Base-by-base conservation (phyloP, 495 filamentous ascomycete genomes). In the Eremomyces bilateralis region DNA sequence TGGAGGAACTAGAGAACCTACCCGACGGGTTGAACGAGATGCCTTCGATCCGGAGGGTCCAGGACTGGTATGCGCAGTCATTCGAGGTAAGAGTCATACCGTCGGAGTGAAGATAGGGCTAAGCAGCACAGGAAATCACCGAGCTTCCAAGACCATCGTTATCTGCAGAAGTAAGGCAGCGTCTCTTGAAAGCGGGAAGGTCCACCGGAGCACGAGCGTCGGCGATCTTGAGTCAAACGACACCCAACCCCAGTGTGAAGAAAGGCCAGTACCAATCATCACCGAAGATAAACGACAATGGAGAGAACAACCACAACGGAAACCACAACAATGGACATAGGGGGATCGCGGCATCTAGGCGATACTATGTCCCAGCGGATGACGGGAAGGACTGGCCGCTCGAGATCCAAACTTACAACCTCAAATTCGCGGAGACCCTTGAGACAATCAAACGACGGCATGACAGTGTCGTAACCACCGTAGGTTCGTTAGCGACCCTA, bases 11-110 rank as follows among this genome's bases (percentile, higher is more conserved):
- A 39, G 69, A 73, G 8, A 74, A 78, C 51, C 62, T 97, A 4
- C 88, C 88, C n/a, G 88, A 95, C 67, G 88, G 90, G 36, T 68
- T 97, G 39, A 94, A 80, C 53, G 82, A 95, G 39, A 97, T 95
- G 88, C 80, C 85, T 21, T 94, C 84, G 12, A 94, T 97, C 36
- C 74, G 76, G 53, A 83, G 73, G 52, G 88, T 97, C 34, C 71
- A 79, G 54, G 83, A 94, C 43, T 97, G 88, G 88, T 97, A 97
- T 57, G 90, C 88, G 40, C 90, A 97, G 59, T 95, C 90, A 34
- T 95, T 97, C 51, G 85, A 97, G 72, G 85, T 95, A 68, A 42
- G 45, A 46, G 40, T 39, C 48, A 37, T 47, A 21, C 11, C 27
- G 13, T 39, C 34, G 20, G 27, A 3, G 8, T 8, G 35, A 18